Base-by-base conservation (phyloP, 192 early-diverging fungal species). In the Pecoramyces ruminantium region DNA sequence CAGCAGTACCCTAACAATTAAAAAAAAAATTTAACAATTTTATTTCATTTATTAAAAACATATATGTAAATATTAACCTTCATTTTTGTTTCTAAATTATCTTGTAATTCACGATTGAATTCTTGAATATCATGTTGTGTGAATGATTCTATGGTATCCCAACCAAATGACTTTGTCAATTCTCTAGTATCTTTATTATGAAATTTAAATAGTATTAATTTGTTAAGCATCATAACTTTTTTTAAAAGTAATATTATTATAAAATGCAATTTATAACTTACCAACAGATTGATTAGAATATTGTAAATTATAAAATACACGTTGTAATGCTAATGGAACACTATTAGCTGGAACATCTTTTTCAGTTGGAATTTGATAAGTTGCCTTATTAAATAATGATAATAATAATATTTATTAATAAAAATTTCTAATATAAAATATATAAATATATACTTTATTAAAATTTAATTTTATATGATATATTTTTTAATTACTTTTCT, bases 71-170 rank as follows among this genome's bases (percentile, higher is more conserved):
- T 16, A 80, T 17, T 30, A 78, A 92, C 94, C 92, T 98, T 96
- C 97, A 99, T 99, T 86, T 98, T 97, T n/a, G 86, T 91, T 86
- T 98, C 98, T 51, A 99, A 85, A 85, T 95, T 96, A 84, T 99
- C 97, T 85, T 97, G 96, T 78, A 99, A 87, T 17, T 98, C 95
- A 78, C 98, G 90, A 85, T 97, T 97, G 83, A 99, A 96, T 85
- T 98, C 97, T 84, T 98, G 96, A n/a, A 98, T 94, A 86, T 99
- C 98, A 83, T 99, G 98, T 87, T 99, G 97, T 90, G 92, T 93
- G 82, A 98, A 99, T 27, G 95, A 92, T 39, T 98, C 98, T 34
- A 92, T 79, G 17, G 96, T 93, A 84, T 97, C 93, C 98, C 98
- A 99, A 29, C 98, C 98, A 91, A 99, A 99, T 0, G 96, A 96